Percentiles rank a stretch among this genome's conserved stretches.
Evolutionary conservation across 2,329 filamentous ascomycete genomes (phyloP).

Genomic region (Aspergillus thermomutatus): DNA sequence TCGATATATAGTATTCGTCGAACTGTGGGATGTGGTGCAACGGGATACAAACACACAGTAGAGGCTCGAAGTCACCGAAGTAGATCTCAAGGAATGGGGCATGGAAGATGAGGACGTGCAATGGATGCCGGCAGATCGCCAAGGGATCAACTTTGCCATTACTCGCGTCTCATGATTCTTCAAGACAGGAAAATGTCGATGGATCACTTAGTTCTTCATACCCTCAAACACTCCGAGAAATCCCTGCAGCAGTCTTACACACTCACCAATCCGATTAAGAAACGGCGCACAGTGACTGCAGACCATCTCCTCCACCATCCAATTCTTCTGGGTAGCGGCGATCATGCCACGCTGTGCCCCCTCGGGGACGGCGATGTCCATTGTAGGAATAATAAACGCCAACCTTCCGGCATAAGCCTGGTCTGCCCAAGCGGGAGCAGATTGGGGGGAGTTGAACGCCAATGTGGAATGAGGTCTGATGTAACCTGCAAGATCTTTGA

Average conservation of each 20-base stretch:
- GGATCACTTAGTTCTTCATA: no score
- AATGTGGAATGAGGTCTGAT: constrained; percentile 20
- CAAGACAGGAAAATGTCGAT: no score
- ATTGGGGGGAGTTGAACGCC: constrained; percentile 21
- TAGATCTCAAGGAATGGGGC: constrained; percentile 2
- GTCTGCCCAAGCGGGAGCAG: constrained; percentile 25
- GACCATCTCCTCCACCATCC: constrained; percentile 18
- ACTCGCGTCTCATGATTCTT: neutral
- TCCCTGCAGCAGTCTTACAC: neutral
- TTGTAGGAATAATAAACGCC: constrained; percentile 20
- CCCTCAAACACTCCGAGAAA: neutral
- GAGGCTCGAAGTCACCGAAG: neutral
- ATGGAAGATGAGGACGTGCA: constrained; percentile 4
- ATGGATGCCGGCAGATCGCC: constrained; percentile 3
- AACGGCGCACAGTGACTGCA: constrained; percentile 14
- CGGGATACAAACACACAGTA: neutral
- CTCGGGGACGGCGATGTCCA: constrained; percentile 20
- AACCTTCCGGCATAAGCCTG: constrained; percentile 11
- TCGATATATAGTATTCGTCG: neutral
- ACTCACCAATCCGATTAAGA: constrained; percentile 4
- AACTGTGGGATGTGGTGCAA: neutral
- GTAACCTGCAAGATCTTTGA: constrained; percentile 3
- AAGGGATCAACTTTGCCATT: constrained; percentile 1
- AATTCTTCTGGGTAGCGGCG: constrained; percentile 15
- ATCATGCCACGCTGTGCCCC: constrained; percentile 24